phyloP scores from a whole-genome alignment of 441 rosid species.

The Croton laevigatus region DNA sequence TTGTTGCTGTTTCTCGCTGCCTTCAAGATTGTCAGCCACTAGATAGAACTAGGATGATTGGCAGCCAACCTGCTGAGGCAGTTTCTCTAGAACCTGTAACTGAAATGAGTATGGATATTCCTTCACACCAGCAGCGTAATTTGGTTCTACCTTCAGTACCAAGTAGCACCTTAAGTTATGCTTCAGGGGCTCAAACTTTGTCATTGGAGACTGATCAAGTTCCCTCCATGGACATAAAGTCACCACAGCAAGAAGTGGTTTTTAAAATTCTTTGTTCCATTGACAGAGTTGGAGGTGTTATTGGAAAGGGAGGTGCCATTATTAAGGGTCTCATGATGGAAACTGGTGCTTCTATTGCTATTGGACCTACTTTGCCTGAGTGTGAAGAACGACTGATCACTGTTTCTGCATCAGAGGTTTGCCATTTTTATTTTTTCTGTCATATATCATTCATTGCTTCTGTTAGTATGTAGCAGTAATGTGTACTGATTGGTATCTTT shows the following conservation, averaged over 20 bases:
- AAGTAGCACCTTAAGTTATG: slow-evolving; percentile 39
- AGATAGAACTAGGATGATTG: slow-evolving; percentile 49
- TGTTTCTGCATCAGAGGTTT: slow-evolving; percentile 77
- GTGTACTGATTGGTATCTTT: slow-evolving; percentile 29
- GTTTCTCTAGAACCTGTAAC: slow-evolving; percentile 41
- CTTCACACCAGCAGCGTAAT: slow-evolving; percentile 45
- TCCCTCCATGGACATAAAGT: slow-evolving; percentile 30
- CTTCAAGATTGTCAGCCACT: slow-evolving; percentile 70
- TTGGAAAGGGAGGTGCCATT: slow-evolving; percentile 81
- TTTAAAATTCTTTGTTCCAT: slow-evolving; percentile 69
- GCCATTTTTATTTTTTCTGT: slow-evolving; percentile 17
- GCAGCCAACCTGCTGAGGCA: slow-evolving; percentile 39
- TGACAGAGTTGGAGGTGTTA: slow-evolving; percentile 80
- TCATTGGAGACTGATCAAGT: slow-evolving; percentile 41
- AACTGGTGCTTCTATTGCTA: slow-evolving; percentile 68
- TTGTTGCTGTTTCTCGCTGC: slow-evolving; percentile 64
- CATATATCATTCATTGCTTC: slow-evolving; percentile 9
- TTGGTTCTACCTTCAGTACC: slow-evolving; percentile 34
- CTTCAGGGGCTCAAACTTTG: slow-evolving; percentile 39
- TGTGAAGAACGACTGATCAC: slow-evolving; percentile 82
- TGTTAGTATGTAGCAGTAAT: slow-evolving; percentile 16
- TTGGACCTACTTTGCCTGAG: slow-evolving; percentile 59
- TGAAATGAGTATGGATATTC: slow-evolving; percentile 36
- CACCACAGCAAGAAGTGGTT: slow-evolving; percentile 49
- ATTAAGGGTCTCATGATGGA: slow-evolving; percentile 71